Evolutionary conservation across 1,139 yeast species (phyloP).

Genomic region (Meyerozyma athensensis): DNA sequence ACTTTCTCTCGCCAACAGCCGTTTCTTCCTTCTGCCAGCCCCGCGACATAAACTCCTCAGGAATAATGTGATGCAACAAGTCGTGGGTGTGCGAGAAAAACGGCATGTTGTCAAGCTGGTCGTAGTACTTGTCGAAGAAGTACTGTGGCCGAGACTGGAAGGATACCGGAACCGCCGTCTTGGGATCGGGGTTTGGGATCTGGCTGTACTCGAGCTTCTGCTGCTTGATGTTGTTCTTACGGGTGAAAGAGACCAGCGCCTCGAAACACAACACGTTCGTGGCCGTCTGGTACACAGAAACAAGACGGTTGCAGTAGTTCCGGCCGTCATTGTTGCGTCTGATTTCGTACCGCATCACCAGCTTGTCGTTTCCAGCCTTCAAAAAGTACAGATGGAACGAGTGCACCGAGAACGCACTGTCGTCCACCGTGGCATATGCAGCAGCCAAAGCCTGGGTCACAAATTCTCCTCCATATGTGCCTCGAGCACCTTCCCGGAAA

Average conservation of each 20-base stretch:
- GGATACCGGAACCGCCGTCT: conserved; percentile 23
- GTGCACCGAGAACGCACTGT: conserved; percentile 29
- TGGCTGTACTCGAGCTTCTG: conserved; percentile 13
- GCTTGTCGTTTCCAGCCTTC: conserved; percentile 30
- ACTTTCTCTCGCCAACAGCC: conserved; percentile 24
- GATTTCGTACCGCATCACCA: conserved; percentile 35
- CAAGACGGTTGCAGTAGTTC: conserved; percentile 33
- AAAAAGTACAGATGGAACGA: conserved; percentile 39
- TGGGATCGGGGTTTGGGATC: conserved; percentile 12
- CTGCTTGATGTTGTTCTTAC: conserved; percentile 21
- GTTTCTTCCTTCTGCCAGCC: conserved; percentile 14
- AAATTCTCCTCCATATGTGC: conserved; percentile 41
- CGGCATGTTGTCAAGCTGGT: conserved; percentile 24
- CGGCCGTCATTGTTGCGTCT: conserved; percentile 28
- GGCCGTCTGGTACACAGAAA: conserved; percentile 29
- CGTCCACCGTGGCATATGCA: conserved; percentile 32
- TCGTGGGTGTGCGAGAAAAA: conserved; percentile 28
- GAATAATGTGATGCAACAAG: conserved; percentile 26
- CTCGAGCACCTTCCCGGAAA: conserved; percentile 26
- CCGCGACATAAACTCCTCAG: conserved; percentile 24
- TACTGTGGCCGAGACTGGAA: conserved; percentile 29
- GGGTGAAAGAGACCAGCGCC: conserved; percentile 32
- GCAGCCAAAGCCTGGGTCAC: conserved; percentile 32
- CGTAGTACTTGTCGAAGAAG: conserved; percentile 28
- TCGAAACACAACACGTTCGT: conserved; percentile 29